A percentile compares a stretch with the other conserved stretches of the same genome.
phyloP scores from a whole-genome alignment of 257 asterid genomes.

The Rhazya stricta region DNA sequence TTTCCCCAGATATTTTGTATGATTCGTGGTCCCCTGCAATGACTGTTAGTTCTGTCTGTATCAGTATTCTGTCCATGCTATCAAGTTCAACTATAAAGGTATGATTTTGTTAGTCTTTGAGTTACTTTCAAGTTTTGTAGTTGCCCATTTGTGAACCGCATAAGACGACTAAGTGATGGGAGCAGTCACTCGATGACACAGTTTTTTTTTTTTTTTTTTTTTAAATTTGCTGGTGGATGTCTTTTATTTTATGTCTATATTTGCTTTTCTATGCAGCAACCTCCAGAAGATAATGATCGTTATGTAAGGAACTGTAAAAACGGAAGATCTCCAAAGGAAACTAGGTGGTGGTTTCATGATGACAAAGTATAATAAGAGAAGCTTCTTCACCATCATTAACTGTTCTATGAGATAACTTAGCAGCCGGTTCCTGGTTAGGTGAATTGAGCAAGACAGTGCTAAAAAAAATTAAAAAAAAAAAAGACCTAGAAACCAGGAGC shows the following conservation, averaged over 20 bases:
- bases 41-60: slow-evolving; percentile 96
- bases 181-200: neutral
- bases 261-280: slow-evolving; percentile 59
- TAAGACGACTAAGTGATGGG: neutral
- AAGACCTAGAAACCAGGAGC: slow-evolving; percentile 15
- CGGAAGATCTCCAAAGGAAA: slow-evolving; percentile 97
- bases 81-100: slow-evolving; percentile 94
- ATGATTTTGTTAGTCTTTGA: slow-evolving; percentile 9
- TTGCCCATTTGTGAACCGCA: neutral
- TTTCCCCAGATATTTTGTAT: slow-evolving; percentile 78
- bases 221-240: neutral
- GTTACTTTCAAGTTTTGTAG: neutral
- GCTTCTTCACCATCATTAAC: slow-evolving; percentile 8
- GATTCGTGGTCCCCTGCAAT: slow-evolving; percentile 99
- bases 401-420: slow-evolving; percentile 16
- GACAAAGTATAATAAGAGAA: slow-evolving; percentile 66
- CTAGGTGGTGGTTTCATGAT: slow-evolving; percentile 99
- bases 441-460: slow-evolving; percentile 15
- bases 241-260: neutral
- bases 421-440: slow-evolving; percentile 12
- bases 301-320: slow-evolving; percentile 89
- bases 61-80: slow-evolving; percentile 96
- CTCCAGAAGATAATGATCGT: slow-evolving; percentile 93
- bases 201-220: neutral
- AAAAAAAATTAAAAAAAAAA: no score